Evolutionary conservation across 2,329 filamentous ascomycete species (phyloP), one percentile per base, ranked within the genome.

Genomic region (Beauveria rudraprayagi): DNA sequence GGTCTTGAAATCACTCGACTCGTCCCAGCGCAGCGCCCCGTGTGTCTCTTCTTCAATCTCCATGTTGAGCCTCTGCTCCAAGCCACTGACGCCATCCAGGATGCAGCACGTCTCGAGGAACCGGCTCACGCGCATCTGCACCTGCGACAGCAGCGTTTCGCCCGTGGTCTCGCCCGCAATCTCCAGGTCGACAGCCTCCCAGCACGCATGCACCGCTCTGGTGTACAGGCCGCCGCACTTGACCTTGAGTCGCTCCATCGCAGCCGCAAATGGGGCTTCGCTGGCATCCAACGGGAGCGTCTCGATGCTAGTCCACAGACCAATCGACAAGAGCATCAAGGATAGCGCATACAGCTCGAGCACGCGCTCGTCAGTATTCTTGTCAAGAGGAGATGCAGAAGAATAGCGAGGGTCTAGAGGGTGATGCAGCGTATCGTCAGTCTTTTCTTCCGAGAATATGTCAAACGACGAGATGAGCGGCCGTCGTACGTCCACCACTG

Each of bases 391-490:
- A 0, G 82, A 82, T 24, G 78, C 72, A 4, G 76, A 69, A 0
- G 78, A 79, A 3, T 76, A 79, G 14, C 79, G 75, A 5, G 83
- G 83, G 66, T 87, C 83, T 3, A 88, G 77, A 0, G 87, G 85
- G 68, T 92, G 88, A n/a, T 83, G 82, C 17, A 75, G 75, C 2
- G 75, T 69, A 7, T 72, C 72, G 10, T 61, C 60, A 16, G 48
- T 24, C 17, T 60, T 53, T 11, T 52, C 70, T 22, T 74, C 73
- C 0, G 71, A 64, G 68, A 92, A 93, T 3, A 92, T 73, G 65
- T 92, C 89, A 66, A 91, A 92, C 0, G 88, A 88, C 1, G 87
- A 87, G 48, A 92, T 76, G 3, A 90, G 80, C 2, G 89, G 89
- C 9, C 84, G 80, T 24, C 88, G 80, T 54, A 92, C 79, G 61